Evolutionary conservation across 768 basidiomycete genomes (phyloP), one percentile per base, ranked within the genome.

Genomic region (Suillus tomentosus): DNA sequence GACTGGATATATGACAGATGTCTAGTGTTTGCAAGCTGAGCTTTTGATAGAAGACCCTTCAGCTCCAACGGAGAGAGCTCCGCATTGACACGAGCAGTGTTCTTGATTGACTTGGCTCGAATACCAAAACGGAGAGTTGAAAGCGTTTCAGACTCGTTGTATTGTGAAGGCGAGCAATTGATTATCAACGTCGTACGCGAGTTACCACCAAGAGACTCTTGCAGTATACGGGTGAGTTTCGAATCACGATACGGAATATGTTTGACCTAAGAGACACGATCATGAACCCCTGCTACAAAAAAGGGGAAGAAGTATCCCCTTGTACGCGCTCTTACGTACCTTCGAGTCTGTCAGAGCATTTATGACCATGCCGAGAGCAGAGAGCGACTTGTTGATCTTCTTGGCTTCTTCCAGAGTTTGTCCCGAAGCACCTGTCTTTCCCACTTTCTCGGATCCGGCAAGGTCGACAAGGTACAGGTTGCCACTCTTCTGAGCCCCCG

Each of bases 91-190:
- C 97, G 92, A 65, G 97, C 97, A 65, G 92, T 94, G 78, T 99
- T 99, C 92, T 99, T 99, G 87, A 99, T 99, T n/a, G 94, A 93
- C 79, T 99, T 99, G n/a, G 97, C 96, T 68, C 97, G 94, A 75
- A 99, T 99, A 82, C 97, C 97, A 76, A 99, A 99, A 31, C 97
- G 91, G n/a, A 99, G 86, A 4, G 97, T 99, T 3, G 91, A 92
- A 40, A 99, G 82, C 0, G 97, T 99, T 77, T 99, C 97, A 3
- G 93, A 82, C 76, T 99, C 97, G 72, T 99, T 99, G 80, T 95
- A 99, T 0, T 93, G 89, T 1, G 95, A 96, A 19, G 97, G 97
- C 19, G 97, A 99, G 73, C 97, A 99, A 78, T 99, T 99, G 79
- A 99, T 99, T 71, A 99, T 96, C n/a, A 99, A 87, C 0, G 97